phyloP scores from a whole-genome alignment of 768 basidiomycete species.

The Termitomyces sp. region DNA sequence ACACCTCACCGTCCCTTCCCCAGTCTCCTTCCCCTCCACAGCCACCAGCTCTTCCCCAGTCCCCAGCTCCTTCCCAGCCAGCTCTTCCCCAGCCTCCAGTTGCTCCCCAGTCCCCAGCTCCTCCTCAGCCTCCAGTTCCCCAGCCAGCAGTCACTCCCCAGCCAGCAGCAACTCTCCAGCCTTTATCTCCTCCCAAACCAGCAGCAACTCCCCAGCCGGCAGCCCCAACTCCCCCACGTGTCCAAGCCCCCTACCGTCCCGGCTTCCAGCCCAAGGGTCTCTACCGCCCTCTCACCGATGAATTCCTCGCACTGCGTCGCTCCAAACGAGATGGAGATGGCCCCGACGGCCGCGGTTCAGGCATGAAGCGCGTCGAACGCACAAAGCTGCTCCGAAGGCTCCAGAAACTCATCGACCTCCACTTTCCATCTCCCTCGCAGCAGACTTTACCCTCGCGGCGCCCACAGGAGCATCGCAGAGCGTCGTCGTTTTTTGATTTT shows the following conservation, averaged over 20 bases:
- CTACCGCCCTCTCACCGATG: conserved; percentile 74
- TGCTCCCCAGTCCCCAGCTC: not conserved
- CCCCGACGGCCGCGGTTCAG: conserved; percentile 18
- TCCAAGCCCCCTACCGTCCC: conserved; percentile 69
- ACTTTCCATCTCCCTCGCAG: conserved; percentile 41
- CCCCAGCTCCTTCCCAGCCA: no score
- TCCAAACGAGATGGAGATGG: conserved; percentile 33
- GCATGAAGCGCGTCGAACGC: conserved; percentile 62
- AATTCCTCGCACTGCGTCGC: conserved; percentile 54
- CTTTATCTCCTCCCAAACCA: no score
- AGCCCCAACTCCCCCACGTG: conserved; percentile 3
- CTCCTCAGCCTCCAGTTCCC: not conserved
- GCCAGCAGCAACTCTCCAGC: not conserved
- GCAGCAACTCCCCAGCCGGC: not conserved
- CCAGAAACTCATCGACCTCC: conserved; percentile 78
- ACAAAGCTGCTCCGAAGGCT: conserved; percentile 82
- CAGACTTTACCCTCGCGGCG: not conserved
- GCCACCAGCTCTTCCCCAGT: not conserved
- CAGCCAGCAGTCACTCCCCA: not conserved
- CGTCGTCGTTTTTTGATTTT: conserved; percentile 73
- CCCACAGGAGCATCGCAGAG: conserved; percentile 5
- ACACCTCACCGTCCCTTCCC: not conserved
- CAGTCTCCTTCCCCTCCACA: not conserved
- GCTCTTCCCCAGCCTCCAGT: no score
- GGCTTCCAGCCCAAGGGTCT: conserved; percentile 94